A percentile compares a stretch with the other conserved stretches of the same genome.
These are phyloP conservation scores for Epichloe gansuensis DNA, from an alignment of 2,329 filamentous ascomycete species.

Conservation along the genomic window DNA sequence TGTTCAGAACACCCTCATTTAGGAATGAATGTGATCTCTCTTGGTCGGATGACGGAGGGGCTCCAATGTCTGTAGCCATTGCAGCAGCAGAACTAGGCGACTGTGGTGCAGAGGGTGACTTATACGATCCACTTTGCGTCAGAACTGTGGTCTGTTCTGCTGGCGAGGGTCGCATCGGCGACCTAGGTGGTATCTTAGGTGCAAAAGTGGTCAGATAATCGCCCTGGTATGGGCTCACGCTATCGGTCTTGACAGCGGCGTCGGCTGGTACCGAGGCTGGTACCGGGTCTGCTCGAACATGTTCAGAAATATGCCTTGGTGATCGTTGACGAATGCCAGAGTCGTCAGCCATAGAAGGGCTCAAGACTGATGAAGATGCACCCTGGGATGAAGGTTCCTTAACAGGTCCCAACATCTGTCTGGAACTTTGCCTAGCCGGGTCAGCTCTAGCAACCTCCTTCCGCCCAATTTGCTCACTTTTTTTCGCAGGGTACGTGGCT, in stretches of 20 bases:
- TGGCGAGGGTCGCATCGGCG: background rate
- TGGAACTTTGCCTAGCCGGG: background rate
- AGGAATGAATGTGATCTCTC: background rate
- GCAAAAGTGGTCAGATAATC: background rate
- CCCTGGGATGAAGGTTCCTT: slow-evolving; percentile 5
- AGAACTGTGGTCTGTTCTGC: background rate
- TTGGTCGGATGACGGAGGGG: background rate
- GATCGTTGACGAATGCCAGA: slow-evolving; percentile 37
- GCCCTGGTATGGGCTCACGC: background rate
- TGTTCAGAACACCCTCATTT: background rate
- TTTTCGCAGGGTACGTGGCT: background rate
- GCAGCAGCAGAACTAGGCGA: background rate
- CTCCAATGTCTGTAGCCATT: background rate
- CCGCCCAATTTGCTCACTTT: slow-evolving; percentile 21
- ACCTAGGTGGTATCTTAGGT: background rate
- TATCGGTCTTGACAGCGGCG: background rate
- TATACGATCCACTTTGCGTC: background rate
- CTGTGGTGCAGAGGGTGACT: background rate
- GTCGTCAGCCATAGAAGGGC: slow-evolving; percentile 27
- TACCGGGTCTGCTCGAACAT: background rate
- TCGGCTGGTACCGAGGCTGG: background rate
- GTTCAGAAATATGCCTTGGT: slow-evolving; percentile 25
- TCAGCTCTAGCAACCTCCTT: slow-evolving; percentile 21
- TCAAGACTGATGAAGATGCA: slow-evolving; percentile 20
- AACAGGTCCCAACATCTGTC: slow-evolving; percentile 1